Evolutionary conservation across 2,329 filamentous ascomycete species (phyloP).

Genomic region (Mollisia scopiformis): DNA sequence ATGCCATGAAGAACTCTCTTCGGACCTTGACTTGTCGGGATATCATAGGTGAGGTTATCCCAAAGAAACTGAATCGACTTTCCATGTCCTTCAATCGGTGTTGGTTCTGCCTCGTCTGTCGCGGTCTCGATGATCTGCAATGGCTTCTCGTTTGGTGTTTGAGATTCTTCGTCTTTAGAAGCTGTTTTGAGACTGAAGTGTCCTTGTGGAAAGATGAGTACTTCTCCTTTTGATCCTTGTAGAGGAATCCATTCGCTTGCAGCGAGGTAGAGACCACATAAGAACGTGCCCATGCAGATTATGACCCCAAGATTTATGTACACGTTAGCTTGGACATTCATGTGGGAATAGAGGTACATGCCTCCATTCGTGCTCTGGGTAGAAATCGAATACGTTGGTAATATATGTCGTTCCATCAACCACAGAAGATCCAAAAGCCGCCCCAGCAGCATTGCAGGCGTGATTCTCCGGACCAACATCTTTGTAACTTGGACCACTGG

Average conservation of each 20-base stretch:
- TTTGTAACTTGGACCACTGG: neutral
- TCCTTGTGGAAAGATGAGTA: conserved; percentile 68
- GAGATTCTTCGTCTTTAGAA: too few relatives aligned
- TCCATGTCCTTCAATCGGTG: too few relatives aligned
- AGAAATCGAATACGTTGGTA: conserved; percentile 56
- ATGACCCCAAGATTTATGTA: too few relatives aligned
- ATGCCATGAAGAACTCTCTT: conserved; percentile 79
- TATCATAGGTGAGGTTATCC: neutral
- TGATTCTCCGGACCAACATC: neutral
- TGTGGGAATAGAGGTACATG: too few relatives aligned
- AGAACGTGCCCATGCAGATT: conserved; percentile 68
- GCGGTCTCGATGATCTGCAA: neutral
- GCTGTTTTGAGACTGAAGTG: too few relatives aligned
- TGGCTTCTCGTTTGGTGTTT: conserved; percentile 58
- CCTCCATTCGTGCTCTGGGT: conserved; percentile 62
- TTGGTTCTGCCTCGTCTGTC: too few relatives aligned
- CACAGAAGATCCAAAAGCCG: conserved; percentile 49
- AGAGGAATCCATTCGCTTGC: conserved; percentile 62
- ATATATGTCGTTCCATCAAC: conserved; percentile 63
- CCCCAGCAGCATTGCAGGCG: conserved; percentile 41
- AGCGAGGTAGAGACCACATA: conserved; percentile 59
- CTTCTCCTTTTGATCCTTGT: conserved; percentile 74
- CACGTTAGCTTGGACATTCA: too few relatives aligned
- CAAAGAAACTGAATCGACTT: neutral
- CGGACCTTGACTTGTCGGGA: conserved; percentile 57